Base-by-base conservation (phyloP, 176 grass and related monocot genomes). In the Oropetium thomaeum region DNA sequence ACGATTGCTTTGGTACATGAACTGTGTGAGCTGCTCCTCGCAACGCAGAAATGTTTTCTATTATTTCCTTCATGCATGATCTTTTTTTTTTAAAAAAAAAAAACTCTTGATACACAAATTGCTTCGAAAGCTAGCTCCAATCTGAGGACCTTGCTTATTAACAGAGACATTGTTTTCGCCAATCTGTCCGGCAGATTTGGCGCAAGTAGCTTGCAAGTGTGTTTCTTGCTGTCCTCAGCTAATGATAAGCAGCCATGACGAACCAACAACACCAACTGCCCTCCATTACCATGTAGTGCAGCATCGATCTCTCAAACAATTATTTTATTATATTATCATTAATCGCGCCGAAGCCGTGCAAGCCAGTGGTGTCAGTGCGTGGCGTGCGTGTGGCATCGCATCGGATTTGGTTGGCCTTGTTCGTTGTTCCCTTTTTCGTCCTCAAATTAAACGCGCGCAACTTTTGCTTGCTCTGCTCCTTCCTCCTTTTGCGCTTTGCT, bases 101-200 rank as follows among this genome's bases (percentile, higher is more conserved):
- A 26, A 3, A 0, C 5, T 57, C 53, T 57, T 26, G 53, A 26
- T 57, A 57, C 27, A 1, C n/a, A 54, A 10, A 54, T n/a, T 54
- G 3, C 19, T 57, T 27, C 53, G 23, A 57, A 27, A n/a, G n/a
- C n/a, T n/a, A n/a, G 9, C 53, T 57, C 53, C 53, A 57, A 57
- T 29, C 79, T 23, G 66, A 78, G n/a, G n/a, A n/a, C 13, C 11
- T 65, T 79, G 29, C 71, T 66, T 67, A 33, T n/a, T n/a, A n/a
- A n/a, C n/a, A 58, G 41, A 27, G 41, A 17, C 53, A 53, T 72
- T 58, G 19, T 65, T 54, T 49, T 59, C 60, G 19, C 48, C 73
- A n/a, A 65, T 71, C 69, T 61, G 83, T 80, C 73, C 51, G 79
- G 73, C 79, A 67, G 85, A 87, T 78, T 78, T 59, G 85, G 79